Percentiles rank a stretch among this genome's conserved stretches.
These are phyloP conservation scores for Podila minutissima DNA, from an alignment of 192 early-diverging fungal species.

Conservation along the genomic window DNA sequence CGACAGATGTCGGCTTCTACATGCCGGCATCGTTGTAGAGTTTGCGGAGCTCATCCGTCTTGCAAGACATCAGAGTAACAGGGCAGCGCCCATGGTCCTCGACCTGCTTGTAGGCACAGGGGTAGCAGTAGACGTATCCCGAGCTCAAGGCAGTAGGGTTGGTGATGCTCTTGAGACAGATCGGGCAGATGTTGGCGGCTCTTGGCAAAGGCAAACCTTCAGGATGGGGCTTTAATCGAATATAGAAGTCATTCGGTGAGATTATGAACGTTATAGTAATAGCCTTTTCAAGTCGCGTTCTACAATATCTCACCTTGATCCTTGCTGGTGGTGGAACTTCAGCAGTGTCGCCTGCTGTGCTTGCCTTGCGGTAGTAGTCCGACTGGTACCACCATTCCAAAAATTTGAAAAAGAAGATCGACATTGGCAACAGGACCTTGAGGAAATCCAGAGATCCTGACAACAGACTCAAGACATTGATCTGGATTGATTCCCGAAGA, in stretches of 20 bases:
- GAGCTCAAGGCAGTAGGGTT: conserved; percentile 90
- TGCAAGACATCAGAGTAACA: conserved; percentile 70
- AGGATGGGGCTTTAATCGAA: conserved; percentile 67
- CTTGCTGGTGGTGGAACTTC: conserved; percentile 81
- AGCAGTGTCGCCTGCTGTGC: conserved; percentile 50
- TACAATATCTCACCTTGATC: conserved; percentile 58
- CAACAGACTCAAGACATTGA: conserved; percentile 48
- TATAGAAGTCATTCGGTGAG: not conserved
- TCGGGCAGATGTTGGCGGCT: conserved; percentile 79
- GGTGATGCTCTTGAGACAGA: conserved; percentile 76
- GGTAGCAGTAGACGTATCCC: conserved; percentile 96
- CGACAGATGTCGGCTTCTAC: conserved; percentile 2
- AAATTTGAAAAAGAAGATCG: conserved; percentile 94
- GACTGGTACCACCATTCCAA: conserved; percentile 97
- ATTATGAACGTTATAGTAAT: not conserved
- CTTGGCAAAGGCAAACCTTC: conserved; percentile 79
- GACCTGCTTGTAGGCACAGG: conserved; percentile 83
- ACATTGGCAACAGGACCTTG: conserved; percentile 83
- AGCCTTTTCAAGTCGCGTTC: too few relatives aligned
- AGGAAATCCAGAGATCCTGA: conserved; percentile 75
- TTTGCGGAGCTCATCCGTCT: conserved; percentile 69
- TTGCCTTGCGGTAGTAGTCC: conserved; percentile 73
- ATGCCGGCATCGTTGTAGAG: conserved; percentile 64
- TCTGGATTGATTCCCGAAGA: conserved; percentile 25
- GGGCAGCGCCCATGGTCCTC: conserved; percentile 80